Conservation (phyloP, 192 early-diverging fungal species). For the Thoreauomyces humboldtii region DNA sequence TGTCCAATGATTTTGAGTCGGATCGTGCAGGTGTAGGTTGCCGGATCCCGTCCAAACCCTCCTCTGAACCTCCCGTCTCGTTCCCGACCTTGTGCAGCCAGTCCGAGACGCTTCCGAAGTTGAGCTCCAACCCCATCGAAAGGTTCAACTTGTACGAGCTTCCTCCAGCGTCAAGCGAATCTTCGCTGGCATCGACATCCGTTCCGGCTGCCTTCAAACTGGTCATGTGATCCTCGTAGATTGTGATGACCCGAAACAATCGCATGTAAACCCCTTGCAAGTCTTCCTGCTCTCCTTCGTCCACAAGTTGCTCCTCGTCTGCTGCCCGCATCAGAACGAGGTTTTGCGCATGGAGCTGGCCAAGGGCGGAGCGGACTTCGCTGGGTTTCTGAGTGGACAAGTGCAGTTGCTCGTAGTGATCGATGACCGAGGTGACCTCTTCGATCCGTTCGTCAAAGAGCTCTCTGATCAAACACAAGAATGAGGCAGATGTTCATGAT, state of each 20-base stretch:
- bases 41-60: background rate
- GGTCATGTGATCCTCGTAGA: constrained; percentile 43
- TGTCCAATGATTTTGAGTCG: no score
- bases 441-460: constrained; percentile 46
- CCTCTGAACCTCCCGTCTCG: background rate
- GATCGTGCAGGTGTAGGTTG: background rate
- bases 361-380: constrained; percentile 41
- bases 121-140: constrained; percentile 6
- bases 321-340: constrained; percentile 44
- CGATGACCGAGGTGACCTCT: constrained; percentile 35
- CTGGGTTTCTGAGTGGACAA: constrained; percentile 32
- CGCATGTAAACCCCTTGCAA: constrained; percentile 37
- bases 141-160: background rate
- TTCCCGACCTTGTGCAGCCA: constrained; percentile 15
- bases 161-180: background rate
- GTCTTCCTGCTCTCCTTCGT: constrained; percentile 43
- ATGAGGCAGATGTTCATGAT: no score
- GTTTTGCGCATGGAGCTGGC: constrained; percentile 46
- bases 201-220: constrained; percentile 4
- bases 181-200: background rate
- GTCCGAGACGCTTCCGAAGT: constrained; percentile 21
- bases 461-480: constrained; percentile 15
- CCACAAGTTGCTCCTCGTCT: constrained; percentile 51
- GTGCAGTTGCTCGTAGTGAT: constrained; percentile 39
- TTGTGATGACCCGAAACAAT: constrained; percentile 50